Base-by-base conservation (phyloP, 768 basidiomycete species). In the Amyloporia xantha region DNA sequence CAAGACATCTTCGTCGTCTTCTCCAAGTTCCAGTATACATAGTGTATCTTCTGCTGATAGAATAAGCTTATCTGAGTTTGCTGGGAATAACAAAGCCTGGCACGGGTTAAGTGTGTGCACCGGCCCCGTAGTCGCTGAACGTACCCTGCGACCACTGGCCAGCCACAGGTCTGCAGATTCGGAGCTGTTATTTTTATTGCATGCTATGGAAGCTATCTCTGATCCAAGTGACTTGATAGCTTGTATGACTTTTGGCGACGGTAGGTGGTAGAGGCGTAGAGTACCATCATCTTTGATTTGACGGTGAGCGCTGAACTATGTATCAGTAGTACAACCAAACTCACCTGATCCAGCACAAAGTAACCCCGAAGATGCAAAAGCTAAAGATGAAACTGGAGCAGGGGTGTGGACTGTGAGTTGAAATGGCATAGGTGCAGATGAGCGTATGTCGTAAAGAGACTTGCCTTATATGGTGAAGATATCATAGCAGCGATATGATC, bases 291-390 rank as follows among this genome's bases (percentile, higher is more conserved):
- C 85, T 84, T 57, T 17, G 11, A 9, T 40, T 35, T 36, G 19
- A 20, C 20, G 12, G 19, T 3, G 11, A 35, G 9, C 38, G 12
- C 38, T 17, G 12, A 35, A n/a, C 33, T 35, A 5, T 38, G 36
- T 15, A 10, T 21, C 9, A 38, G 21, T 36, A n/a, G 15, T 21
- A 25, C n/a, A 11, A 4, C 15, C 12, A 20, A 28, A 57, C 67
- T 20, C 59, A 83, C 85, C 79, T 64, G 82, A 82, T 20, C 86
- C 84, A 19, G 74, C 78, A 47, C 79, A 75, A 7, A 86, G 65
- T 48, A 72, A 71, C 3, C 65, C 71, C 37, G 71, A 64, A 36
- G 72, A 71, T 6, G 73, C 72, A 51, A 78, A 72, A 2, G 76
- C 66, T 4, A 86, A 61, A 33, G 78, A 73, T 11, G 83, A 78